Conservation (phyloP, 2,329 filamentous ascomycete species). For the Aspergillus brasiliensis region DNA sequence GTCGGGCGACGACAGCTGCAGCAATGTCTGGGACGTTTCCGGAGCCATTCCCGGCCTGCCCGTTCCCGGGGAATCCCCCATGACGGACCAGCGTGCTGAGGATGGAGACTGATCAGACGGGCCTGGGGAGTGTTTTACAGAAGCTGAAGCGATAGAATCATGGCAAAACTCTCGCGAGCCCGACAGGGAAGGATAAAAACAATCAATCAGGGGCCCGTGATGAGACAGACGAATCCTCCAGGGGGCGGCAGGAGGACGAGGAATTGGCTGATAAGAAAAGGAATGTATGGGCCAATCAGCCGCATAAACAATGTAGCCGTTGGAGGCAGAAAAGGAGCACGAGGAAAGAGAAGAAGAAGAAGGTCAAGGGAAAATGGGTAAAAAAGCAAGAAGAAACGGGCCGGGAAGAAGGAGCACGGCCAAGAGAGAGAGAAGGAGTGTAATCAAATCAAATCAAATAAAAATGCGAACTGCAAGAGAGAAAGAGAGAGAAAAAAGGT, state of each 20-base stretch:
- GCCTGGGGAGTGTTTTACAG: neutral
- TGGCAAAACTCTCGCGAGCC: slow-evolving; percentile 8
- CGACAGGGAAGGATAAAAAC: no score
- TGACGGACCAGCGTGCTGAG: slow-evolving; percentile 32
- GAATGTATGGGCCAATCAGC: neutral
- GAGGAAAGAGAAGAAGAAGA: slow-evolving; percentile 3
- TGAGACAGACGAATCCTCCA: no score
- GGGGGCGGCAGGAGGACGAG: no score
- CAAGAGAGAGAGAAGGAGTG: neutral
- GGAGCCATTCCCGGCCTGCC: slow-evolving; percentile 30
- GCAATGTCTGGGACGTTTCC: slow-evolving; percentile 32
- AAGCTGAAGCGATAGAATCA: slow-evolving; percentile 12
- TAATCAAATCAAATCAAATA: neutral
- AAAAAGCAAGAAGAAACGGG: slow-evolving; percentile 7
- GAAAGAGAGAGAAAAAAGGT: slow-evolving; percentile 3
- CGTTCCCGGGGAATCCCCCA: slow-evolving; percentile 37
- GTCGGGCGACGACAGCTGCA: slow-evolving; percentile 6
- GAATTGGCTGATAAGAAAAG: neutral
- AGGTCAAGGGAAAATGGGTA: neutral
- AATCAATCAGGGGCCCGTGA: no score
- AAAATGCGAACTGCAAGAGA: no score
- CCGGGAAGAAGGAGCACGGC: neutral
- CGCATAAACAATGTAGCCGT: neutral
- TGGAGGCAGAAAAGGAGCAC: slow-evolving; percentile 6
- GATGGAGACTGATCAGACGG: neutral